phyloP scores from a whole-genome alignment of 371 early-diverging fungal species.

The Dichotomocladium elegans region DNA sequence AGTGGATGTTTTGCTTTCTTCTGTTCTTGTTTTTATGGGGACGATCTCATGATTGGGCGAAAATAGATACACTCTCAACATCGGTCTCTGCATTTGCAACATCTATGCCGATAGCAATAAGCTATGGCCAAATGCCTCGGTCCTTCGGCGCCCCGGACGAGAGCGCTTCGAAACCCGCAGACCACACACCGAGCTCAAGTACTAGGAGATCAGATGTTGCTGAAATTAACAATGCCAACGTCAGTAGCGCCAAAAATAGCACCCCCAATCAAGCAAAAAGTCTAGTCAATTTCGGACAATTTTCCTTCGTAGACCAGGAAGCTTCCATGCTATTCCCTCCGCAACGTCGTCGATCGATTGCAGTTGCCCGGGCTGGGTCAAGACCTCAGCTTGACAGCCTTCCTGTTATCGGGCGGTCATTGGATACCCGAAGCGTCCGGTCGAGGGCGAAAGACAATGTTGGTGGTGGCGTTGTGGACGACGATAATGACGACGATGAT shows the following conservation, averaged over 20 bases:
- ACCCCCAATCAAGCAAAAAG: not conserved
- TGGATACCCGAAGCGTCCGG: constrained; percentile 15
- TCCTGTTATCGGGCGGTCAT: constrained; percentile 9
- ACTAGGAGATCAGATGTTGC: not conserved
- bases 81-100: constrained; percentile 24
- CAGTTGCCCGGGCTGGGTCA: constrained; percentile 1
- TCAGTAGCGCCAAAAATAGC: not conserved
- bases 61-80: constrained; percentile 5
- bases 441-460: no score
- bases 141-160: not conserved
- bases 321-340: constrained; percentile 8
- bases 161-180: constrained; percentile 12
- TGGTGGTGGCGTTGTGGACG: no score
- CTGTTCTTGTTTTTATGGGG: not conserved
- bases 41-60: not conserved
- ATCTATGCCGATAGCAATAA: constrained; percentile 24
- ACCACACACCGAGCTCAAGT: constrained; percentile 8
- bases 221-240: not conserved
- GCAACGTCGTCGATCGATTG: constrained; percentile 15
- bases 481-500: constrained; percentile 11
- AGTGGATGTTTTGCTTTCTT: not conserved
- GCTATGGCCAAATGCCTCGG: constrained; percentile 6
- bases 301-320: constrained; percentile 11
- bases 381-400: constrained; percentile 9
- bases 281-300: constrained; percentile 5